These are phyloP conservation scores for Dioscorea zingiberensis DNA, from an alignment of 106 monocot species.

Conservation along the genomic window DNA sequence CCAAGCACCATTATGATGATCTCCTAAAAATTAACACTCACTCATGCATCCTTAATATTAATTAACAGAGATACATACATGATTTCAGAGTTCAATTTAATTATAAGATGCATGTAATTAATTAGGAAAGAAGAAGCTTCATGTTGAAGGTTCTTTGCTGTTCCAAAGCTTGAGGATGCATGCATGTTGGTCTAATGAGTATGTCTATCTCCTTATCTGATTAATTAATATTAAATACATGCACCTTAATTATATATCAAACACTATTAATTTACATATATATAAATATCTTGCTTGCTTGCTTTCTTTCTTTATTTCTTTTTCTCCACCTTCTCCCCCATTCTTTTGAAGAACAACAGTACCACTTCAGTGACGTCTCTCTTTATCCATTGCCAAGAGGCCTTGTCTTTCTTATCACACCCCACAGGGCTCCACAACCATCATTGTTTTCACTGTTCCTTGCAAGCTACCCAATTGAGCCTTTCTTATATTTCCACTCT, in stretches of 20 bases:
- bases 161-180: neutral
- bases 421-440: neutral
- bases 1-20: neutral
- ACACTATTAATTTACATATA: too few species aligned
- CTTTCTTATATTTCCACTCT: neutral
- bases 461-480: too few species aligned
- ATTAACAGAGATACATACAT: neutral
- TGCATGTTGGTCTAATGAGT: slow-evolving; percentile 30
- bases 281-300: neutral
- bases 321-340: neutral
- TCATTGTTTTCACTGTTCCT: neutral
- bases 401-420: slow-evolving; percentile 21
- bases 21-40: neutral
- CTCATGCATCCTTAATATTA: neutral
- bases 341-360: slow-evolving; percentile 18
- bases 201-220: slow-evolving; percentile 34
- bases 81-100: neutral
- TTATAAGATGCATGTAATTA: too few species aligned
- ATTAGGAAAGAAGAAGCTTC: neutral
- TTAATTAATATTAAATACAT: too few species aligned
- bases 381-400: slow-evolving; percentile 36
- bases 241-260: too few species aligned
- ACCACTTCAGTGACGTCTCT: slow-evolving; percentile 36
- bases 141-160: neutral
- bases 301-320: neutral